Percentiles rank a stretch among this genome's conserved stretches.
These are phyloP conservation scores for Pichia sp. DNA, from an alignment of 1,139 yeast genomes.

Conservation along the genomic window DNA sequence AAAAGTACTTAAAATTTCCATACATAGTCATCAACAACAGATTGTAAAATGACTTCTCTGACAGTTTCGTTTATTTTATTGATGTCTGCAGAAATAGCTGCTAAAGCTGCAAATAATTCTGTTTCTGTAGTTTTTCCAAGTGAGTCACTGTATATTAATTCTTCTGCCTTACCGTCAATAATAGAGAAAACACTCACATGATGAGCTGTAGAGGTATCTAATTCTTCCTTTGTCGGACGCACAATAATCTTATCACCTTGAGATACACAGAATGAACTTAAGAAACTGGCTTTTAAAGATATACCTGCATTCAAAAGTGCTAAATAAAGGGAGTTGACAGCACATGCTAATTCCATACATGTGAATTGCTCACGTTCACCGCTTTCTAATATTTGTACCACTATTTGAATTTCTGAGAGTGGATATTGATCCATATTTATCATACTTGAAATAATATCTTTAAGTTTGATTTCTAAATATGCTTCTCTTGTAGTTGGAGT, in stretches of 20 bases:
- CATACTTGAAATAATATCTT: slow-evolving; percentile 58
- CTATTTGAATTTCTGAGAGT: slow-evolving; percentile 80
- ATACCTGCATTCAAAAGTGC: slow-evolving; percentile 83
- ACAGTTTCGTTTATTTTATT: slow-evolving; percentile 43
- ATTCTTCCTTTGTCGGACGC: slow-evolving; percentile 43
- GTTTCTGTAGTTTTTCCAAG: slow-evolving; percentile 64
- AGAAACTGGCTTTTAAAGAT: slow-evolving; percentile 61
- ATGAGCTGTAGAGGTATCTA: slow-evolving; percentile 47
- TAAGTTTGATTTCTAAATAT: slow-evolving; percentile 67
- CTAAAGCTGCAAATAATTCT: slow-evolving; percentile 49
- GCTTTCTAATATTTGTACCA: slow-evolving; percentile 69
- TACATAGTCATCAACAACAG: slow-evolving; percentile 52
- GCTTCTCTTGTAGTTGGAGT: slow-evolving; percentile 77
- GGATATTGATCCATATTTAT: slow-evolving; percentile 74
- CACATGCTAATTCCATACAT: slow-evolving; percentile 53
- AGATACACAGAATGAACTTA: slow-evolving; percentile 50
- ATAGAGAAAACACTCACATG: slow-evolving; percentile 70
- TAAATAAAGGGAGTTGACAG: slow-evolving; percentile 63
- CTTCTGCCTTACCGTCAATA: slow-evolving; percentile 47
- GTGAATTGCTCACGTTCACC: slow-evolving; percentile 37
- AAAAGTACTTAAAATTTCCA: slow-evolving; percentile 49
- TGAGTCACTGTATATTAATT: slow-evolving; percentile 67
- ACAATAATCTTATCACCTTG: slow-evolving; percentile 35
- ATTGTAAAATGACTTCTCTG: slow-evolving; percentile 47
- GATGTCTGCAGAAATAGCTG: slow-evolving; percentile 47